A percentile compares a stretch with the other conserved stretches of the same genome.
Conservation (phyloP, 2,329 filamentous ascomycete genomes). For the Dactylonectria estremocensis region DNA sequence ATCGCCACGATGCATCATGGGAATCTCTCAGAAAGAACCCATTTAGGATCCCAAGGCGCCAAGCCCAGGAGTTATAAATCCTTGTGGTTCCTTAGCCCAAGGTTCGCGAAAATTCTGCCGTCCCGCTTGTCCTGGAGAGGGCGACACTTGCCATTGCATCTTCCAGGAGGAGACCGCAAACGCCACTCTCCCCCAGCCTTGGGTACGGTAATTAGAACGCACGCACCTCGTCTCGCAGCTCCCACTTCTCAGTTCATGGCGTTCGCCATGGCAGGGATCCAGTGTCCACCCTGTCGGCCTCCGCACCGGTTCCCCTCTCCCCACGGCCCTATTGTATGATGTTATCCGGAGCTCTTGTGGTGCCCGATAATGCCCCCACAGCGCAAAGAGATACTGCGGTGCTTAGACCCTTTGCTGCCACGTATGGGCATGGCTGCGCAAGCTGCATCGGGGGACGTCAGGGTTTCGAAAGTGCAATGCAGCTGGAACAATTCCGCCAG, state of each 20-base stretch:
- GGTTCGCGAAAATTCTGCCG: constrained; percentile 26
- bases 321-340: constrained; percentile 20
- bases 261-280: constrained; percentile 21
- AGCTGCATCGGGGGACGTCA: background rate
- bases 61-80: constrained; percentile 29
- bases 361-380: constrained; percentile 25
- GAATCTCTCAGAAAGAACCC: constrained; percentile 11
- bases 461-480: constrained; percentile 12
- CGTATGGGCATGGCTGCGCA: too few species aligned
- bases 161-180: constrained; percentile 35
- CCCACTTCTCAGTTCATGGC: too few species aligned
- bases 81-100: constrained; percentile 30
- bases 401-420: background rate
- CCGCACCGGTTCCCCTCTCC: too few species aligned
- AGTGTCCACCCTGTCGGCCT: too few species aligned
- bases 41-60: constrained; percentile 17
- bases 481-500: background rate
- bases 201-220: constrained; percentile 18
- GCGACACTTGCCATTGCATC: constrained; percentile 23
- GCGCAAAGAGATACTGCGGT: constrained; percentile 3
- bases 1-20: constrained; percentile 36
- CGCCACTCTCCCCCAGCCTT: too few species aligned
- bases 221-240: too few species aligned
- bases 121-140: constrained; percentile 25
- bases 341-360: constrained; percentile 10